Base-by-base conservation (phyloP, 495 filamentous ascomycete genomes). In the Cercophora newfieldiana region DNA sequence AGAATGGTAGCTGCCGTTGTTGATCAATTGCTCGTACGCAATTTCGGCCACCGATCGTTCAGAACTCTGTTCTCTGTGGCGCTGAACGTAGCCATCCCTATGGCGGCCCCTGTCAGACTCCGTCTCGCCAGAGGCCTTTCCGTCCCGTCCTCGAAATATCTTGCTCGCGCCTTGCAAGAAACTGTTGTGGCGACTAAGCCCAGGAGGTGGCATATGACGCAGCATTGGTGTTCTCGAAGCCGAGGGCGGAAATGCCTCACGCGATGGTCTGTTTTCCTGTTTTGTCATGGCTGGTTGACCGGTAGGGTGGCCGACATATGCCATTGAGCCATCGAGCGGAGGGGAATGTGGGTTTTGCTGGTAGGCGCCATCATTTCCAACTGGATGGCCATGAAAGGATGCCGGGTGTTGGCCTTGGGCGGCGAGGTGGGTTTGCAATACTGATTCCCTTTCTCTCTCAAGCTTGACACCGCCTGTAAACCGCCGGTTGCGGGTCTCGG, bases 141-240 rank as follows among this genome's bases (percentile, higher is more conserved):
- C 61, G 29, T 66, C 66, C 49, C 47, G 63, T 0, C 57, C 67
- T 33, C 54, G 68, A 65, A 72, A 67, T 5, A 72, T 66, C 24
- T 56, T 68, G 18, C 63, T 49, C n/a, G 69, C 66, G 14, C 66
- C 74, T 49, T 75, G 72, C 0, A 69, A 54, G 21, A 73, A 10
- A 26, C 68, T 64, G 50, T 66, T 72, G 64, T 67, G 71, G 1
- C 72, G 72, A 31, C 51, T 49, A 24, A 68, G 61, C n/a, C 47
- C 49, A 21, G 68, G 65, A 7, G 68, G 67, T 6, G 74, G 58
- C 49, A 61, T 67, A 16, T 72, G 69, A n/a, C 74, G 71, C 19
- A 76, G 61, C 69, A 66, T 72, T 2, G 74, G 74, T 7, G 72
- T 77, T 44, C 71, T 74, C 8, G 75, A 78, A 25, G 75, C 70